Evolutionary conservation across 345 rosid genomes (phyloP).

Genomic region (Gossypium rotundifolium): DNA sequence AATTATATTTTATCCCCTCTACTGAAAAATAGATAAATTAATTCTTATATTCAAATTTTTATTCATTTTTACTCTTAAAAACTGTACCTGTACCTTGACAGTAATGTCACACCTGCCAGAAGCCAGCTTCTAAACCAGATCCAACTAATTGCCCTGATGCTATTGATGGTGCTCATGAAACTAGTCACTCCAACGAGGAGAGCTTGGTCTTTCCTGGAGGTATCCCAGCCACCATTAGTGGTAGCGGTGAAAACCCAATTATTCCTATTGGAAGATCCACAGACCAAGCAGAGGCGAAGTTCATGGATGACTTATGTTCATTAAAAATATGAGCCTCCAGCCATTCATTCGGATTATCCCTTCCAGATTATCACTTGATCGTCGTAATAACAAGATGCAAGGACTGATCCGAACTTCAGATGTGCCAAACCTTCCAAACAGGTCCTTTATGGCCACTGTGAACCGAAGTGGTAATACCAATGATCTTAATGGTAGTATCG

Average conservation of each 20-base stretch:
- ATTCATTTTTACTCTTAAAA: too few relatives aligned
- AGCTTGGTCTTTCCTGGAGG: conserved; percentile 49
- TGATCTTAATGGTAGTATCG: conserved; percentile 43
- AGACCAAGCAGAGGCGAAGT: conserved; percentile 55
- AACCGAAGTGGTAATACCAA: conserved; percentile 42
- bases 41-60: too few relatives aligned
- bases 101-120: conserved; percentile 57
- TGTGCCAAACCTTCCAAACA: conserved; percentile 66
- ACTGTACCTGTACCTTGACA: conserved; percentile 38
- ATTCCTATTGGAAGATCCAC: conserved; percentile 62
- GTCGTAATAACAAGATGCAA: conserved; percentile 59
- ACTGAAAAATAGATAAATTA: too few relatives aligned
- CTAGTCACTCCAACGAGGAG: conserved; percentile 63
- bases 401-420: conserved; percentile 48
- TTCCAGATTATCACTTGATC: conserved; percentile 60
- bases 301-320: conserved; percentile 56
- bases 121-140: conserved; percentile 44
- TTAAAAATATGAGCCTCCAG: conserved; percentile 45
- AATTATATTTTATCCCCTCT: too few relatives aligned
- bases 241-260: conserved; percentile 47
- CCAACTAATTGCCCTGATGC: conserved; percentile 51
- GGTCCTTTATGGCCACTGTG: conserved; percentile 55
- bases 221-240: conserved; percentile 55
- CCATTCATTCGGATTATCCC: conserved; percentile 55
- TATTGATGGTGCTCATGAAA: conserved; percentile 59